Evolutionary conservation across 176 grass and related monocot species (phyloP).

Genomic region (Oryza punctata): DNA sequence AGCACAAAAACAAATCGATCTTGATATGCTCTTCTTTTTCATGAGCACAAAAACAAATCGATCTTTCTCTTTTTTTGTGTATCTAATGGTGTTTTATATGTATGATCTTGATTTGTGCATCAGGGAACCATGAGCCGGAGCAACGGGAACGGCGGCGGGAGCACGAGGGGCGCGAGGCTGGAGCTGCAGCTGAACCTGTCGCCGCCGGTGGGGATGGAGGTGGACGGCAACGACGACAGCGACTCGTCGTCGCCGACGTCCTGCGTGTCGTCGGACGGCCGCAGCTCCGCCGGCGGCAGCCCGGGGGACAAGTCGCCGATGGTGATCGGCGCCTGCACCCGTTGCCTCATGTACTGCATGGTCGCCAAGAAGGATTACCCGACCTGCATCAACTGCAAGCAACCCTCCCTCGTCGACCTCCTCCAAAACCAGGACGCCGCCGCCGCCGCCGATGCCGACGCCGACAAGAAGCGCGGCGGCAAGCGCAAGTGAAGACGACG

Average conservation of each 20-base stretch:
- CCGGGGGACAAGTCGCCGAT: conserved; percentile 38
- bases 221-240: conserved; percentile 26
- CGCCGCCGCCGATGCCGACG: neutral
- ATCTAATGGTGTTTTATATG: conserved; percentile 8
- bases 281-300: conserved; percentile 35
- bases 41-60: neutral
- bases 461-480: conserved; percentile 46
- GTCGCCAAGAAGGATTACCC: conserved; percentile 64
- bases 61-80: neutral
- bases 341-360: conserved; percentile 80
- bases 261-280: conserved; percentile 62
- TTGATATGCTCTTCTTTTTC: conserved; percentile 19
- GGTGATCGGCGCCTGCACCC: conserved; percentile 68
- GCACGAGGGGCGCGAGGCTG: conserved; percentile 35
- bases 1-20: too few species aligned
- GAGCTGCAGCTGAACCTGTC: conserved; percentile 63
- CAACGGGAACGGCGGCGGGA: conserved; percentile 19
- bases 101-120: conserved; percentile 2
- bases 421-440: conserved; percentile 38
- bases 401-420: conserved; percentile 60
- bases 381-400: conserved; percentile 73
- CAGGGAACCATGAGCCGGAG: conserved; percentile 44
- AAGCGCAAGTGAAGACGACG: conserved; percentile 40
- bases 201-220: conserved; percentile 36
- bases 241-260: conserved; percentile 58